Evolutionary conservation across 2,329 filamentous ascomycete genomes (phyloP).

Genomic region (Hysterium pulicare): DNA sequence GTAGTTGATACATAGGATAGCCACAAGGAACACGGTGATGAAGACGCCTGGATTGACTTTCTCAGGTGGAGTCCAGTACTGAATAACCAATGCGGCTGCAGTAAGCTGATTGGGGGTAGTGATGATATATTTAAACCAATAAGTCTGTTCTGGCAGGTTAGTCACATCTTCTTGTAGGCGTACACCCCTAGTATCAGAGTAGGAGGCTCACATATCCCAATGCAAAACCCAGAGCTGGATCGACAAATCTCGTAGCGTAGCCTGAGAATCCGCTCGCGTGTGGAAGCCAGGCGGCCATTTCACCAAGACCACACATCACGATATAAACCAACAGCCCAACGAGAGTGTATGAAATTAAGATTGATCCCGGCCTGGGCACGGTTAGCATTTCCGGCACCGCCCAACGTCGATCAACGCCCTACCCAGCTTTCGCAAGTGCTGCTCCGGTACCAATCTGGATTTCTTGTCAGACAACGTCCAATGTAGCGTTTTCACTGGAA

Average conservation of each 20-base stretch:
- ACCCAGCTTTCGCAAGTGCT: conserved; percentile 48
- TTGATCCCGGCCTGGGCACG: conserved; percentile 55
- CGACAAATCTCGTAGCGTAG: conserved; percentile 75
- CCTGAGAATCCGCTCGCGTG: conserved; percentile 76
- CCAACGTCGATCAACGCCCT: not conserved
- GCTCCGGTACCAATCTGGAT: conserved; percentile 62
- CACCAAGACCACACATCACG: conserved; percentile 77
- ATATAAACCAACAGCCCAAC: conserved; percentile 72
- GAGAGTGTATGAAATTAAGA: conserved; percentile 68
- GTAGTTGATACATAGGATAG: conserved; percentile 45
- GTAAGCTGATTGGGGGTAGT: conserved; percentile 82
- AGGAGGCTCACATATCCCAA: conserved; percentile 61
- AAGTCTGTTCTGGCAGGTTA: conserved; percentile 33
- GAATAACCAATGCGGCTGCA: conserved; percentile 73
- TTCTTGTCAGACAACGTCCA: too few species aligned
- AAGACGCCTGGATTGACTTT: conserved; percentile 74
- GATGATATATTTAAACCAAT: conserved; percentile 78
- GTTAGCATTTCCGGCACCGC: not conserved
- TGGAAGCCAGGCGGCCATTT: conserved; percentile 82
- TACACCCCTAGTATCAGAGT: conserved; percentile 4
- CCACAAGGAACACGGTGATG: conserved; percentile 58
- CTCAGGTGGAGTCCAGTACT: conserved; percentile 67
- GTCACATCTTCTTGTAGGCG: conserved; percentile 19
- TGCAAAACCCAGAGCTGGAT: conserved; percentile 76
- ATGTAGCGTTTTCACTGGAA: too few species aligned